Evolutionary conservation across 108 stramenopile genomes (phyloP), one percentile per base, ranked within the genome.

Genomic region (Fragilariopsis cylindrus): DNA sequence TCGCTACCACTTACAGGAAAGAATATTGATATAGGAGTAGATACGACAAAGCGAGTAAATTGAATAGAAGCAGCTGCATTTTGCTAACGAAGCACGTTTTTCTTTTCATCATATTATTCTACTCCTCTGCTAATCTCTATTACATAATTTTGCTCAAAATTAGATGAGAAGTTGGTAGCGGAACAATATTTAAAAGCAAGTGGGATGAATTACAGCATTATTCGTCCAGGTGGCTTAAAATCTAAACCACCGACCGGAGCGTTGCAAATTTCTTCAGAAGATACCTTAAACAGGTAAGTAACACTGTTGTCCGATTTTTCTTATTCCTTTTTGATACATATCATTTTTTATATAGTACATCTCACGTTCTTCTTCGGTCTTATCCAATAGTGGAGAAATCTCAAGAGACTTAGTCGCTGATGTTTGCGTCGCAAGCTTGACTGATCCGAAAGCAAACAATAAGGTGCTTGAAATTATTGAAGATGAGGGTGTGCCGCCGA

Each of bases 191-290:
- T 94, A 30, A 55, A 76, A 21, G 67, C 53, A 1, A 75, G 72
- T 43, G 93, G 93, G 15, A n/a, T 94, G 19, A 90, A 92, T 67
- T 94, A 90, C 66, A 94, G 91, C 57, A 94, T 94, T 73, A 86
- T 94, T 1, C 82, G 91, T 39, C 91, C 93, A 1, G 93, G 93
- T 16, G 93, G 93, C 53, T 65, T 94, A 44, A 90, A 90, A 75
- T 83, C 89, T 56, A 68, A 70, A 44, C 60, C 55, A 57, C 65
- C 78, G 48, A 69, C 84, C 8, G 93, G 93, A 2, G 71, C 69
- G 11, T 63, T 94, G 53, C 49, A 49, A 8, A 82, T 94, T 71
- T 84, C 78, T 39, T 79, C 81, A 9, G 93, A 94, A 74, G 90
- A 94, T 69, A 90, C 90, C 2, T 69, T 94, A 45, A 86, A 82